Evolutionary conservation across 805 yeast genomes (phyloP), one percentile per base, ranked within the genome.

Genomic region (Naumovozyma castellii): DNA sequence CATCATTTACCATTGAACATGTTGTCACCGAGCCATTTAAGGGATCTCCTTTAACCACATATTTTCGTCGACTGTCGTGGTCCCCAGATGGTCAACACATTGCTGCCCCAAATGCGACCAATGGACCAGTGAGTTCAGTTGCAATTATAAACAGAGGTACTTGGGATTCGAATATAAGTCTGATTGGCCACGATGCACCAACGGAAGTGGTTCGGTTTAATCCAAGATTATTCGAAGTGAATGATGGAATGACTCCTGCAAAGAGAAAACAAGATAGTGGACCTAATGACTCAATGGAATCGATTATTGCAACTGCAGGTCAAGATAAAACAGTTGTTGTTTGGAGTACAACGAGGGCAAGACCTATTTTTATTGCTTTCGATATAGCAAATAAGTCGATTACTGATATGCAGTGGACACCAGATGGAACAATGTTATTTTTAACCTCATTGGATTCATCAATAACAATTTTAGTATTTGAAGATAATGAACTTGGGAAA

Each of bases 261-360:
- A 15, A 51, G 49, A 16, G 49, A 50, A 16, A 36, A 38, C 16
- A 34, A 36, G 15, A 41, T 28, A 15, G 30, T 34, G 18, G 17
- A 25, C 29, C 5, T 36, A 13, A 38, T 32, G 16, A 43, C 35
- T 33, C 41, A 10, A 64, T 71, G 38, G 69, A 82, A 5, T 80
- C 95, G 0, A 74, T 90, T 0, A 68, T 90, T n/a, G 96, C 97
- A 2, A 83, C 96, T 20, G 96, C 90, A 12, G 97, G 97, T 9
- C 97, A 90, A 61, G 98, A 90, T 61, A 78, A 84, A 52, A 74
- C 87, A 1, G 61, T 92, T 30, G 94, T 87, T 0, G 67, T 90
- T 4, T 90, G 98, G 98, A 79, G 78, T 52, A 90, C 95, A 0
- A 62, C 74, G 2, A 71, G 70, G 38, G 73, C 87, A 3, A 69